Evolutionary conservation across 192 early-diverging fungal genomes (phyloP).

Genomic region (Backusella australiensis): DNA sequence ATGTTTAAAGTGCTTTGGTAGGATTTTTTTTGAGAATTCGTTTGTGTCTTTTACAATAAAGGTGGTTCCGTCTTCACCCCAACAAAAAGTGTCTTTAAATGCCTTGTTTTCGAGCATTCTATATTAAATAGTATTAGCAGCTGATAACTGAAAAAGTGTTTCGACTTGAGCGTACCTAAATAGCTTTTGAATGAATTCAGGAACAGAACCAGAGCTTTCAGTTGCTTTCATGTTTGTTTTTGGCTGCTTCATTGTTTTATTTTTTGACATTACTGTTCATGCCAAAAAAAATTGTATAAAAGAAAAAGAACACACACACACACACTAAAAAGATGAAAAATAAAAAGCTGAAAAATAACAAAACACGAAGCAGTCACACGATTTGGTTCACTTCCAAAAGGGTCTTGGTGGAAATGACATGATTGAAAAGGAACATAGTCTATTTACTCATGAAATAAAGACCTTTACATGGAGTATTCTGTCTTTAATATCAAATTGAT

Average conservation of each 20-base stretch:
- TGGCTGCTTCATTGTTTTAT: neutral
- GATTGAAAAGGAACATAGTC: neutral
- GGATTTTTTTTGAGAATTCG: slow-evolving; percentile 63
- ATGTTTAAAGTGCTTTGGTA: slow-evolving; percentile 74
- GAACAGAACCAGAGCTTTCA: slow-evolving; percentile 15
- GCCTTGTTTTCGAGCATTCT: slow-evolving; percentile 71
- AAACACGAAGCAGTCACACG: neutral
- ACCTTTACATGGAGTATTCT: no score
- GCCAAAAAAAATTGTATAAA: neutral
- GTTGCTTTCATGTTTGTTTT: neutral
- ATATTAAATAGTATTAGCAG: neutral
- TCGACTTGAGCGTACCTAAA: slow-evolving; percentile 13
- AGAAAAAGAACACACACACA: neutral
- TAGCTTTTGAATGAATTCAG: slow-evolving; percentile 31
- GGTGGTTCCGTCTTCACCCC: slow-evolving; percentile 60
- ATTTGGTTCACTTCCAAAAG: neutral
- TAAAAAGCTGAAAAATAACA: neutral
- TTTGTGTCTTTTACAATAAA: slow-evolving; percentile 73
- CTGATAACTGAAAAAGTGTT: neutral
- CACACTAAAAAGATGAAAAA: neutral
- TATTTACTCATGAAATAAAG: no score
- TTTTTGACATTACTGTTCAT: slow-evolving; percentile 2
- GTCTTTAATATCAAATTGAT: no score
- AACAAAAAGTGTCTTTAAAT: slow-evolving; percentile 53
- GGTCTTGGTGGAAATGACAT: neutral